These are phyloP conservation scores for Chlorella sp. DNA, from an alignment of 139 green algal genomes.

Conservation along the genomic window DNA sequence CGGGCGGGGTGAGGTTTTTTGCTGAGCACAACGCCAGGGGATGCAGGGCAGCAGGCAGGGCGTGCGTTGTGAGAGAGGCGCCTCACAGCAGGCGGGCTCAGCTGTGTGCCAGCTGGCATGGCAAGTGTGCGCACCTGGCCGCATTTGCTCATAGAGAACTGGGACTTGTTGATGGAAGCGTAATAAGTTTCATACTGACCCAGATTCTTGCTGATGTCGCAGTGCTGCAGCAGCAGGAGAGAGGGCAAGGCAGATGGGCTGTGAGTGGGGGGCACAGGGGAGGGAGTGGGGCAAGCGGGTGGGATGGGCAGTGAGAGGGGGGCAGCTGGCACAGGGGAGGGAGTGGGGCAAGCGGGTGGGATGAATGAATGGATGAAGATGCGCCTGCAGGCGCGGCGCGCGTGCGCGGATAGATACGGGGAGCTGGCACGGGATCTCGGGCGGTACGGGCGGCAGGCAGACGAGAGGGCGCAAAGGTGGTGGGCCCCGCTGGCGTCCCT, in stretches of 20 bases:
- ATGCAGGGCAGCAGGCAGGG: no score
- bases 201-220: neutral
- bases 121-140: neutral
- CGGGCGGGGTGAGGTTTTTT: neutral
- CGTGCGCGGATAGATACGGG: no score
- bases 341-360: neutral
- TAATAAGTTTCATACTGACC: constrained; percentile 16
- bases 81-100: no score
- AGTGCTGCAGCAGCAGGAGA: neutral
- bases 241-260: no score
- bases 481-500: no score
- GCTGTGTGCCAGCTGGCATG: no score
- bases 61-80: no score
- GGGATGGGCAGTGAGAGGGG: neutral
- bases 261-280: neutral
- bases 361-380: no score
- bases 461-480: no score
- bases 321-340: neutral
- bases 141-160: neutral
- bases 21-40: neutral
- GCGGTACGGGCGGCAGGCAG: no score
- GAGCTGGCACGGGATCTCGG: no score
- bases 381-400: no score
- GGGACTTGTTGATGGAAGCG: neutral
- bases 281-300: neutral